Conservation (phyloP, 73 alveolate genomes). For the Urostyla sp. region DNA sequence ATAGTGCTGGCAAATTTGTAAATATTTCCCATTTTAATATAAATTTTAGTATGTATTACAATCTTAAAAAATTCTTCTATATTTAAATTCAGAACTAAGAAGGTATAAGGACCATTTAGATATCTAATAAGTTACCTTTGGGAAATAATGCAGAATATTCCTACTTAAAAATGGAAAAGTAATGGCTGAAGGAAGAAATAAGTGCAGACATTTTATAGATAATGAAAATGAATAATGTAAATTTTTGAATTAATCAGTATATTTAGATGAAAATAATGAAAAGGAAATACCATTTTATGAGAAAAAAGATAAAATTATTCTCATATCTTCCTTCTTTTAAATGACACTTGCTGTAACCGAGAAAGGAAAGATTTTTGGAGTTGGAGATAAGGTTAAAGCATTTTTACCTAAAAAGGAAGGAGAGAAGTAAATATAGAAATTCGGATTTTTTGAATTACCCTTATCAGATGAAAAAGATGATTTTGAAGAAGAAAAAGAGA, state of each 20-base stretch:
- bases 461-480: background rate
- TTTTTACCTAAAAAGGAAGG: background rate
- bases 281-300: conserved; percentile 52
- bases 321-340: conserved; percentile 39
- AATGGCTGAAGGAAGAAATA: conserved; percentile 49
- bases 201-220: conserved; percentile 37
- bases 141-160: conserved; percentile 42
- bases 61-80: conserved; percentile 6
- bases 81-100: conserved; percentile 32
- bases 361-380: conserved; percentile 49
- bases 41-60: conserved; percentile 7
- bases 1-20: conserved; percentile 35
- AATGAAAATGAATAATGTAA: conserved; percentile 25
- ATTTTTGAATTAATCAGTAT: background rate
- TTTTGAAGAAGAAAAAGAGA: background rate
- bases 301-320: conserved; percentile 40
- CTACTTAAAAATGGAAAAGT: conserved; percentile 50
- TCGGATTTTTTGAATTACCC: conserved; percentile 48
- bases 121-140: conserved; percentile 29
- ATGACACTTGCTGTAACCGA: conserved; percentile 52
- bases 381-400: conserved; percentile 48
- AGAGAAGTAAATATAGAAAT: conserved; percentile 22
- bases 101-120: conserved; percentile 43
- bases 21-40: background rate
- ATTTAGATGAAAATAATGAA: conserved; percentile 14